Evolutionary conservation across 2,329 filamentous ascomycete species (phyloP).

Genomic region (Trichoderma brevicompactum): DNA sequence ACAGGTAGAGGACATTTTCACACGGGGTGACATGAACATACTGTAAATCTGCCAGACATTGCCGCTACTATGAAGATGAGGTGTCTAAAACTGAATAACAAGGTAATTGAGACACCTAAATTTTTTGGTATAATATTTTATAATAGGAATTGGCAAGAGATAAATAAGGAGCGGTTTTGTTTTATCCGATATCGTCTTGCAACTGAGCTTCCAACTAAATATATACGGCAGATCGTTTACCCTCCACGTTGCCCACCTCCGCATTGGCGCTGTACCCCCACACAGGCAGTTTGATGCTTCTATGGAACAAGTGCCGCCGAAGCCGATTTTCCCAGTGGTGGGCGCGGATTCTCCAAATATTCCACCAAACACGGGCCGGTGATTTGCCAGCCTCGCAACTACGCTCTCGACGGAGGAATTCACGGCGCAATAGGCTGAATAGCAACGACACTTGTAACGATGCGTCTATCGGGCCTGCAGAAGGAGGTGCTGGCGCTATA

Average conservation of each 20-base stretch:
- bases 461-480: constrained; percentile 80
- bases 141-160: background rate
- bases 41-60: constrained; percentile 27
- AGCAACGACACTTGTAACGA: constrained; percentile 17
- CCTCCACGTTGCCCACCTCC: constrained; percentile 18
- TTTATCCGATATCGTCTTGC: background rate
- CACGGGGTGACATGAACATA: background rate
- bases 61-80: background rate
- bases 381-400: constrained; percentile 15
- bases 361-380: constrained; percentile 22
- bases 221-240: constrained; percentile 15
- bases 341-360: background rate
- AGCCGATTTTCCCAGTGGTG: constrained; percentile 9
- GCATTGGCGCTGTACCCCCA: constrained; percentile 22
- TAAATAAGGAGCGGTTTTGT: background rate
- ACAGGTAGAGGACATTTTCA: background rate
- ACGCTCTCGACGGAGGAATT: background rate
- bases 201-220: background rate
- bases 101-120: no score
- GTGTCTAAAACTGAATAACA: no score
- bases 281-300: background rate
- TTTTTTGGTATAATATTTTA: background rate
- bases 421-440: constrained; percentile 4
- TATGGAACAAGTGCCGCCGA: background rate
- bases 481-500: constrained; percentile 86